Evolutionary conservation across 495 filamentous ascomycete species (phyloP).

Genomic region (Penicillium maclennaniae): DNA sequence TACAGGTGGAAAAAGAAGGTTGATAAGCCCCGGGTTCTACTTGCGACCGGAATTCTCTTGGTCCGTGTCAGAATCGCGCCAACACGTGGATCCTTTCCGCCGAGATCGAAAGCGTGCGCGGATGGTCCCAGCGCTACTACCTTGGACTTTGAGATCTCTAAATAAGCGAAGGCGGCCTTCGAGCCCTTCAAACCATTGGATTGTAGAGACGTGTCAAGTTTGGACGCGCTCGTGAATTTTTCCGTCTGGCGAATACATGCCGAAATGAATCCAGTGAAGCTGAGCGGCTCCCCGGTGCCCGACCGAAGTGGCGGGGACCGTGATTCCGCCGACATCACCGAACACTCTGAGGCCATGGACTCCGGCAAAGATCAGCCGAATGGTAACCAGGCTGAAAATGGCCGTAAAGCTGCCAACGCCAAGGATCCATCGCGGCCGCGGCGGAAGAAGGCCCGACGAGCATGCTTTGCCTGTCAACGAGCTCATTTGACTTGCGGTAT

Average conservation of each 20-base stretch:
- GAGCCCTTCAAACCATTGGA: not conserved
- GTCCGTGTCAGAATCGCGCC: slow-evolving; percentile 9
- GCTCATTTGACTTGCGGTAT: slow-evolving; percentile 98
- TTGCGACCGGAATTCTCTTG: slow-evolving; percentile 8
- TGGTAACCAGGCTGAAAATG: slow-evolving; percentile 52
- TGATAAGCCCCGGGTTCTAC: not conserved
- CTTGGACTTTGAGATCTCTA: slow-evolving; percentile 12
- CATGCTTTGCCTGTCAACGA: slow-evolving; percentile 94
- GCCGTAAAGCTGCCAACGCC: slow-evolving; percentile 57
- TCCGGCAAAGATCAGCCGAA: slow-evolving; percentile 52
- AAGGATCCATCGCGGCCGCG: slow-evolving; percentile 85
- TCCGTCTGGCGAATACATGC: slow-evolving; percentile 25
- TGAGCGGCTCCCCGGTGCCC: slow-evolving; percentile 39
- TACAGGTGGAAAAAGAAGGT: not conserved
- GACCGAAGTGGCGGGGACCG: slow-evolving; percentile 46
- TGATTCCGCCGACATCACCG: slow-evolving; percentile 51
- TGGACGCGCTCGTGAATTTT: not conserved
- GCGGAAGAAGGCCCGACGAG: slow-evolving; percentile 92
- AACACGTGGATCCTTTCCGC: slow-evolving; percentile 18
- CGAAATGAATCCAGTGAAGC: slow-evolving; percentile 52
- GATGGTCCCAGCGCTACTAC: slow-evolving; percentile 24
- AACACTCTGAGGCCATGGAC: slow-evolving; percentile 32
- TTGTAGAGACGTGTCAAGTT: not conserved
- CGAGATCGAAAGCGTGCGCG: slow-evolving; percentile 12
- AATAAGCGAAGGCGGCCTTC: not conserved